Evolutionary conservation across 2,329 filamentous ascomycete species (phyloP), one percentile per base, ranked within the genome.

Genomic region (Phyllosticta ampelicida): DNA sequence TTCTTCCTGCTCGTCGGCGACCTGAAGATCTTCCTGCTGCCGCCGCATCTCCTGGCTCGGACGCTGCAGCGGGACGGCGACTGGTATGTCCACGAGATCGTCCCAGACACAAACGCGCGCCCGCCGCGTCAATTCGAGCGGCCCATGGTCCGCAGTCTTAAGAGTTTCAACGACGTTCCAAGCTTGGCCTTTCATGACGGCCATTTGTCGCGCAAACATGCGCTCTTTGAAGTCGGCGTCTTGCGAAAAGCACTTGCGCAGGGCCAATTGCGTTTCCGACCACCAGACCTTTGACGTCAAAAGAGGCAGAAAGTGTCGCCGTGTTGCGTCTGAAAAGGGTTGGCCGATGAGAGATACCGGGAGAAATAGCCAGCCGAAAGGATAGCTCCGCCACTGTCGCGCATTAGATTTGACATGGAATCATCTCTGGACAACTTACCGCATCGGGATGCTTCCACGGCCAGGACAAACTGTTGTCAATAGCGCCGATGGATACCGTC

Each of bases 111-210:
- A 96, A 18, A 99, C 92, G 65, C 92, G 85, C 53, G 90, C 87
- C 64, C 94, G 82, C 62, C 94, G 82, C 4, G 94, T 97, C 56
- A 99, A 81, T 73, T 97, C 94, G 18, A 99, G 77, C 0, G 94
- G 94, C 0, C 94, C 94, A 68, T 97, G 92, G 67, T 97, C 94
- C 0, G 84, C 79, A 18, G 88, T 88, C 71, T 99, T 99, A 61
- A 99, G 80, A 0, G 94, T 96, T 75, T 99, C 94, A 4, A 99
- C 94, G 0, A 99, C 94, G 69, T 99, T 99, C 90, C 94, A 99
- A 0, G 94, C 94, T 70, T 99, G 94, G 10, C 94, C 94, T 74
- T 99, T 99, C 90, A 99, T 96, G 60, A 99, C 94, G 0, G 94
- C 92, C 61, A 99, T 95, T 69, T 99, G 94, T 64, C 89, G 85